Conservation (phyloP, 768 basidiomycete species). For the Pleurotus djamor region DNA sequence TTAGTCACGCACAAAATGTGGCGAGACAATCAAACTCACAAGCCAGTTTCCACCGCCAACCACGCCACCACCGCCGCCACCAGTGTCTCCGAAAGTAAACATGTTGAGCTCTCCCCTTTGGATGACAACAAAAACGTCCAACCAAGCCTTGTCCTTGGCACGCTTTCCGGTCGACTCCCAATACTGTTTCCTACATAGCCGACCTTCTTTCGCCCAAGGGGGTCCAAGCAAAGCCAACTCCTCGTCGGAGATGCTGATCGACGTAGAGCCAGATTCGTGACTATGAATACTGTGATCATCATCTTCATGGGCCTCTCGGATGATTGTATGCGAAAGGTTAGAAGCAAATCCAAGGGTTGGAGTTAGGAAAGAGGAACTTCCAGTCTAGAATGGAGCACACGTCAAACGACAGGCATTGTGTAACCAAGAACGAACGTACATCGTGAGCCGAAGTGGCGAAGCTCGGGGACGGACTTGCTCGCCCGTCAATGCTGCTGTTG, state of each 20-base stretch:
- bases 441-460: slow-evolving; percentile 89
- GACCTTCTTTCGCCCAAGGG: slow-evolving; percentile 99
- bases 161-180: slow-evolving; percentile 85
- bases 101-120: slow-evolving; percentile 93
- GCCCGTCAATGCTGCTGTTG: slow-evolving; percentile 80
- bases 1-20: not conserved
- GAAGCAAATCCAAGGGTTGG: slow-evolving; percentile 96
- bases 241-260: slow-evolving; percentile 90
- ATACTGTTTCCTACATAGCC: slow-evolving; percentile 92
- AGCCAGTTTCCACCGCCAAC: slow-evolving; percentile 99
- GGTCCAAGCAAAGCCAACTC: slow-evolving; percentile 93
- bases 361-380: slow-evolving; percentile 67
- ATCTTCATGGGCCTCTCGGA: slow-evolving; percentile 91
- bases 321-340: slow-evolving; percentile 94
- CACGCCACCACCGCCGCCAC: slow-evolving; percentile 54
- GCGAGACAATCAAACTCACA: slow-evolving; percentile 49
- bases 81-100: slow-evolving; percentile 89
- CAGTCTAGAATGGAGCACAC: slow-evolving; percentile 31
- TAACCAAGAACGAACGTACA: slow-evolving; percentile 30
- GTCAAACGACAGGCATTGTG: not conserved
- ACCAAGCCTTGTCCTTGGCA: slow-evolving; percentile 87
- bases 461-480: slow-evolving; percentile 93
- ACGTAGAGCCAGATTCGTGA: slow-evolving; percentile 62
- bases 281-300: slow-evolving; percentile 72
- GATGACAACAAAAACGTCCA: slow-evolving; percentile 95